A percentile compares a stretch with the other conserved stretches of the same genome.
Evolutionary conservation across 2,329 filamentous ascomycete genomes (phyloP).

Genomic region (Curvularia eragrostidis): DNA sequence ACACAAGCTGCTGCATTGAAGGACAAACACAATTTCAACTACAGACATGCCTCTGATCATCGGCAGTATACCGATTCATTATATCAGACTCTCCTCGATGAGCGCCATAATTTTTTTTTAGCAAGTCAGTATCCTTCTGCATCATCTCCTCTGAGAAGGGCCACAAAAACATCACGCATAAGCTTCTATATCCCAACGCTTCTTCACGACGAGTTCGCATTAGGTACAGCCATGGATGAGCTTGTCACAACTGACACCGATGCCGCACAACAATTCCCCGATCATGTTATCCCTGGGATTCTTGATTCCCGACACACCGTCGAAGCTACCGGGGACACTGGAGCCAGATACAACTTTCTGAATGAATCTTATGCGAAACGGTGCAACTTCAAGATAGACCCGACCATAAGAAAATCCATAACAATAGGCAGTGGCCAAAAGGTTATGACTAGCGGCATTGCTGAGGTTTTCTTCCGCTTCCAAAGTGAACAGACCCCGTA

Average conservation of each 20-base stretch:
- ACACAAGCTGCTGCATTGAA: slow-evolving; percentile 60
- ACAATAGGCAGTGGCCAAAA: neutral
- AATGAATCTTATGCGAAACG: neutral
- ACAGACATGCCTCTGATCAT: no score
- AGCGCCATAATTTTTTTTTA: no score
- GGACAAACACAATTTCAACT: no score
- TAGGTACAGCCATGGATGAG: neutral
- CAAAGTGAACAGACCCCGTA: neutral
- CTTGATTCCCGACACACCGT: neutral
- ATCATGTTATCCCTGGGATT: neutral
- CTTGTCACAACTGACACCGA: neutral
- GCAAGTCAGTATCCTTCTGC: no score
- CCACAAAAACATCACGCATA: no score
- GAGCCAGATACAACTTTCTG: neutral
- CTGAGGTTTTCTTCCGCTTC: neutral
- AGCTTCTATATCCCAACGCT: no score
- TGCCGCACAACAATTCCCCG: neutral
- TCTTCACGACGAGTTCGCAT: neutral
- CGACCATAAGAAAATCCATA: neutral
- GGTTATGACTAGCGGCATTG: neutral
- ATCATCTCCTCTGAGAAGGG: no score
- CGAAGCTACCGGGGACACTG: neutral
- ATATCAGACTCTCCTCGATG: no score
- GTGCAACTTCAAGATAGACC: neutral
- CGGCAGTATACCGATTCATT: no score